Evolutionary conservation across 371 early-diverging fungal species (phyloP), one percentile per base, ranked within the genome.

Genomic region (Mucor plumbeus): DNA sequence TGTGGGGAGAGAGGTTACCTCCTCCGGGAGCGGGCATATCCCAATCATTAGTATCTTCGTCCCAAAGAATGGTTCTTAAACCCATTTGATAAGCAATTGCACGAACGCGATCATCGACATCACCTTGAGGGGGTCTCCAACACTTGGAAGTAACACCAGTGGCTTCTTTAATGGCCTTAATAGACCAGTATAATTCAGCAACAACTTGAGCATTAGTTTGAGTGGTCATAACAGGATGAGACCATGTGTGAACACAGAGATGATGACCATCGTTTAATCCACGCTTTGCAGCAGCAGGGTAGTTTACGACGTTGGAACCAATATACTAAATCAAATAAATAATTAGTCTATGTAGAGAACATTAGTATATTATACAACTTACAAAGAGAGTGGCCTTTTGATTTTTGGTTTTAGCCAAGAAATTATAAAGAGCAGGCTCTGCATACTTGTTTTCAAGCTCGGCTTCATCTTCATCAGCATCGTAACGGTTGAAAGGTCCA

Each of bases 201-300:
- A 87, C 82, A 21, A 85, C 71, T 54, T 83, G 73, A 6, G 78
- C 81, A 59, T 83, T 84, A 26, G 81, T 74, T 43, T 76, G 69
- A 9, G 84, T 74, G 15, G 88, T 85, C 78, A 88, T 75, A 9
- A 68, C 65, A 35, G 81, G 83, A 65, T 90, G 90, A 14, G 85
- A 80, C 86, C 86, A 87, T 13, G 87, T 85, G 54, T 87, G 87
- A 44, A 75, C 65, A 54, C 83, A 81, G 36, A 87, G 67, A 17
- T 67, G 65, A 44, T 83, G 76, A 10, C 85, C 81, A 58, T 79
- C 75, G 39, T 75, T 73, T 33, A 83, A 64, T 50, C 78, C 83
- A 61, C 77, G 79, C 56, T 71, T 69, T 17, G 79, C 83, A 54
- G 81, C 81, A 36, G 78, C 77, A 57, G 83, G 83, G 63, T 67